These are phyloP conservation scores for Neurospora africana DNA, from an alignment of 495 filamentous ascomycete species.

Conservation along the genomic window DNA sequence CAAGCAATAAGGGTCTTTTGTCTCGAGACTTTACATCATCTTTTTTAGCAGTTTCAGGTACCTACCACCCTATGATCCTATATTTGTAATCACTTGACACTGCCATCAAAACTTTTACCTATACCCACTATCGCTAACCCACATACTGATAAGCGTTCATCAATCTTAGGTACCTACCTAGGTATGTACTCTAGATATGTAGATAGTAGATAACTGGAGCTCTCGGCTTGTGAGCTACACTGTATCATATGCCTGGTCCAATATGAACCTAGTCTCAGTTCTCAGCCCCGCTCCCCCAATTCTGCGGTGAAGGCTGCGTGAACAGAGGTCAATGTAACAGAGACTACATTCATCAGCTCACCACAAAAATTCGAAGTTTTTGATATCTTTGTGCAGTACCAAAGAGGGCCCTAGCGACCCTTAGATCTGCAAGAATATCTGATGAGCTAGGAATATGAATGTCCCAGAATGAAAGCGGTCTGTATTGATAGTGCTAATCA, in stretches of 20 bases:
- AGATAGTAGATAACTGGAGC: neutral
- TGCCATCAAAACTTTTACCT: neutral
- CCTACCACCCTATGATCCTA: neutral
- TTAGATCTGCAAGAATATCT: neutral
- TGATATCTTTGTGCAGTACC: neutral
- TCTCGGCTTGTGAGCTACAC: neutral
- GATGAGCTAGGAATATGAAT: neutral
- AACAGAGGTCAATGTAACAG: no score
- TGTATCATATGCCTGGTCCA: neutral
- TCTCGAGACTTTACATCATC: neutral
- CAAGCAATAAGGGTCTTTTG: neutral
- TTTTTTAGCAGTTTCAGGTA: neutral
- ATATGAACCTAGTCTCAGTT: no score
- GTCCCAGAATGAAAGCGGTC: neutral
- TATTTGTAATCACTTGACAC: neutral
- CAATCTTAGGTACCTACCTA: neutral
- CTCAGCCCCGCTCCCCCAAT: no score
- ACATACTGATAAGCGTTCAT: neutral
- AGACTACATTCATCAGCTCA: neutral
- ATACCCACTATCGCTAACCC: neutral
- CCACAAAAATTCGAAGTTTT: neutral
- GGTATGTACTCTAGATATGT: no score
- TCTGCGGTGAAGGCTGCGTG: no score
- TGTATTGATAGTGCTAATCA: neutral
- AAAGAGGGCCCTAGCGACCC: neutral